Evolutionary conservation across 192 early-diverging fungal species (phyloP).

Genomic region (Coemansia sp.): DNA sequence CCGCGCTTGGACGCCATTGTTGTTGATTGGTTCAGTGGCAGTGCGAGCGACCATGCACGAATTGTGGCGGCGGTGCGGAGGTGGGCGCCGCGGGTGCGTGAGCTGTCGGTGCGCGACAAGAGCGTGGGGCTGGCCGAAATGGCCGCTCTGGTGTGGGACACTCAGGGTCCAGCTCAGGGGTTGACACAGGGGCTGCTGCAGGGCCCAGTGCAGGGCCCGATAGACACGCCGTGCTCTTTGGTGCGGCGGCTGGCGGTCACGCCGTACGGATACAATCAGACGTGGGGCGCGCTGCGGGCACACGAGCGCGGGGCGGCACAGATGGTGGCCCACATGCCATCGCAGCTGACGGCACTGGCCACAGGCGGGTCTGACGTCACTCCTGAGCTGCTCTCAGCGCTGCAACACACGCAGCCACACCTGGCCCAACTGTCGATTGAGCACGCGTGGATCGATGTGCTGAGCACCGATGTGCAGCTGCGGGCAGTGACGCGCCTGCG

Average conservation of each 20-base stretch:
- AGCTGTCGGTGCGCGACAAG: constrained; percentile 45
- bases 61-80: constrained; percentile 29
- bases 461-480: constrained; percentile 17
- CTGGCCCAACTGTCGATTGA: constrained; percentile 25
- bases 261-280: constrained; percentile 50
- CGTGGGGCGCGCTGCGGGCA: constrained; percentile 38
- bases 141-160: constrained; percentile 13
- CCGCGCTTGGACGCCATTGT: constrained; percentile 31
- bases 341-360: constrained; percentile 30
- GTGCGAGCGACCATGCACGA: constrained; percentile 17
- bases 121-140: constrained; percentile 13
- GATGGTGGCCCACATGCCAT: constrained; percentile 17
- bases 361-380: constrained; percentile 39
- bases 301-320: constrained; percentile 26
- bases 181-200: too few relatives aligned
- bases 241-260: constrained; percentile 28
- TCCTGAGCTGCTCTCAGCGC: constrained; percentile 30
- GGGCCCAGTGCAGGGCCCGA: background rate
- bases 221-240: background rate
- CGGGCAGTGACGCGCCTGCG: constrained; percentile 19
- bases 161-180: background rate
- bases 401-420: constrained; percentile 25
- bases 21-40: constrained; percentile 44
- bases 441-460: constrained; percentile 36
- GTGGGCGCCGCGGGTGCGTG: constrained; percentile 22